Evolutionary conservation across 495 filamentous ascomycete genomes (phyloP).

Genomic region (Podospora australis): DNA sequence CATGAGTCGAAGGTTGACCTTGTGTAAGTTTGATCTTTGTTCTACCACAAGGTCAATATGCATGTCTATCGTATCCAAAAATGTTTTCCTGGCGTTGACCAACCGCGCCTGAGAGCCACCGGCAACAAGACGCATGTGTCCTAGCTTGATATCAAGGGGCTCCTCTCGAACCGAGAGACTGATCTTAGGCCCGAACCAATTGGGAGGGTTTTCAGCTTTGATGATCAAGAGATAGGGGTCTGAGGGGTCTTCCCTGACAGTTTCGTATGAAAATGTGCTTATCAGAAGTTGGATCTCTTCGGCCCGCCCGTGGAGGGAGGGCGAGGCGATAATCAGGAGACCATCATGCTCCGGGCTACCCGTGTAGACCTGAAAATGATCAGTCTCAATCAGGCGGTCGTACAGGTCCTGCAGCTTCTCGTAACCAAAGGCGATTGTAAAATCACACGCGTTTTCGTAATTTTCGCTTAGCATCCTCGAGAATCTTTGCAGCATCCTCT

Average conservation of each 20-base stretch:
- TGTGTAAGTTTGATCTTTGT: slow-evolving; percentile 83
- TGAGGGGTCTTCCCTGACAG: slow-evolving; percentile 63
- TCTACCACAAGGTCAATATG: slow-evolving; percentile 84
- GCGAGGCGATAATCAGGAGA: slow-evolving; percentile 79
- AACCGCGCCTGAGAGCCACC: slow-evolving; percentile 78
- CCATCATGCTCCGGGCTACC: slow-evolving; percentile 61
- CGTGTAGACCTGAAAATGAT: slow-evolving; percentile 77
- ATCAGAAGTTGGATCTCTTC: slow-evolving; percentile 79
- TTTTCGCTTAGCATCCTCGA: slow-evolving; percentile 80
- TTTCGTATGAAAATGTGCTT: slow-evolving; percentile 79
- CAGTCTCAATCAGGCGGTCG: slow-evolving; percentile 72
- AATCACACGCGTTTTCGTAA: slow-evolving; percentile 95
- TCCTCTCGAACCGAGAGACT: slow-evolving; percentile 66
- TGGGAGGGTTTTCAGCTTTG: slow-evolving; percentile 67
- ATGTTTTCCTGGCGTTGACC: slow-evolving; percentile 66
- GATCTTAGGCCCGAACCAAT: slow-evolving; percentile 77
- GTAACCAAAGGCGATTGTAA: slow-evolving; percentile 65
- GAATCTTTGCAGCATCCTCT: slow-evolving; percentile 72
- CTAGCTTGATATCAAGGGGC: slow-evolving; percentile 76
- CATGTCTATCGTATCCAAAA: slow-evolving; percentile 69
- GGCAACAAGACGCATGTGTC: slow-evolving; percentile 82
- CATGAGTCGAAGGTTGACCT: slow-evolving; percentile 85
- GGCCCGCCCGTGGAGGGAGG: slow-evolving; percentile 62
- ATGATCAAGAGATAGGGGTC: slow-evolving; percentile 81
- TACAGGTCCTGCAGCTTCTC: slow-evolving; percentile 66